phyloP scores from a whole-genome alignment of 768 basidiomycete species.

The Gloeopeniophorella convolvens region DNA sequence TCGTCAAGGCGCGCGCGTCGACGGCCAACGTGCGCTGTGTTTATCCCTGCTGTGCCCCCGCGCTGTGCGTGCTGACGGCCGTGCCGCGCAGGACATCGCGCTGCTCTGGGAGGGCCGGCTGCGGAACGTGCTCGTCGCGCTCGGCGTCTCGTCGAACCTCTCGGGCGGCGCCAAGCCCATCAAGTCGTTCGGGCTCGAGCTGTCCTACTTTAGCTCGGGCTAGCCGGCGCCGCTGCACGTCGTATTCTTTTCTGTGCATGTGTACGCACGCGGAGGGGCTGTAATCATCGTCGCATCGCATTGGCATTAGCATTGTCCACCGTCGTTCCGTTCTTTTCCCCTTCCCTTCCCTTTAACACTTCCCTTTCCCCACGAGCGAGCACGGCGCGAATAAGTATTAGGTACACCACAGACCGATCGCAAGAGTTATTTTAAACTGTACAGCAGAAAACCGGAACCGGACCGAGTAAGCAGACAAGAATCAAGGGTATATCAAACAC shows the following conservation, averaged over 20 bases:
- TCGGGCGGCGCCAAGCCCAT: conserved; percentile 82
- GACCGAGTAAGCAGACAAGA: not conserved
- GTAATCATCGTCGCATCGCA: not conserved
- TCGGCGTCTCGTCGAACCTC: conserved; percentile 89
- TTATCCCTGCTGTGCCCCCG: too few relatives aligned
- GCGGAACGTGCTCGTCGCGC: conserved; percentile 80
- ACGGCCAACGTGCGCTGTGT: conserved; percentile 79
- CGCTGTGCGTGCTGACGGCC: too few relatives aligned
- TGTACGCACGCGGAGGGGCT: too few relatives aligned
- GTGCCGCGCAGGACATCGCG: conserved; percentile 63
- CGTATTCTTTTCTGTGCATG: too few relatives aligned
- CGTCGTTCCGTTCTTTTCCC: too few relatives aligned
- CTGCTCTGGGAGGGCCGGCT: conserved; percentile 93
- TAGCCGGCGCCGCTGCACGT: too few relatives aligned
- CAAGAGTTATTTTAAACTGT: not conserved
- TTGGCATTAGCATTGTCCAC: not conserved
- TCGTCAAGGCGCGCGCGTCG: conserved; percentile 84
- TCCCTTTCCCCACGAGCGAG: too few relatives aligned
- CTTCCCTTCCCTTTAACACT: too few relatives aligned
- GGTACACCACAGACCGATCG: too few relatives aligned
- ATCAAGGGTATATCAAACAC: conserved; percentile 12
- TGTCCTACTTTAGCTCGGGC: conserved; percentile 83
- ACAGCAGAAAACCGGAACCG: not conserved
- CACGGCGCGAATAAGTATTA: not conserved
- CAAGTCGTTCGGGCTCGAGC: conserved; percentile 82